phyloP scores from a whole-genome alignment of 352 stramenopile species.

The Globisporangium spinosum region DNA sequence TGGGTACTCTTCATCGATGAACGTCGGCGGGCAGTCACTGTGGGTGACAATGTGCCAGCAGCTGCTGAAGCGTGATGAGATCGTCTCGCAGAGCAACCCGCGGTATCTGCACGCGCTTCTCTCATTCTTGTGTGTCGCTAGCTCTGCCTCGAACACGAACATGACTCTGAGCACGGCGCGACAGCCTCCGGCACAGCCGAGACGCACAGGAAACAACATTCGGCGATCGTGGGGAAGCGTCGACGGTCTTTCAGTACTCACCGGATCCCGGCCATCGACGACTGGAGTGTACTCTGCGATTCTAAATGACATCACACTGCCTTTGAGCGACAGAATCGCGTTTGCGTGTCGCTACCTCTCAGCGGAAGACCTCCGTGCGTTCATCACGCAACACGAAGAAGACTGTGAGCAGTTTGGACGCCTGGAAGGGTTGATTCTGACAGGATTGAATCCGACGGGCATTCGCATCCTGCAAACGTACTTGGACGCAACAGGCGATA shows the following conservation, averaged over 20 bases:
- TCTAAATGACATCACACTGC: constrained; percentile 83
- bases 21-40: constrained; percentile 40
- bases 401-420: constrained; percentile 81
- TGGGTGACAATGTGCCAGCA: constrained; percentile 81
- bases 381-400: constrained; percentile 74
- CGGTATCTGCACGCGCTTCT: constrained; percentile 83
- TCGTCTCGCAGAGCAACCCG: constrained; percentile 51
- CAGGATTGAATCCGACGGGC: constrained; percentile 77
- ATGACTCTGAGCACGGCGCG: constrained; percentile 25
- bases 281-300: constrained; percentile 65
- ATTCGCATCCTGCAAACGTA: constrained; percentile 90
- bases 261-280: constrained; percentile 12
- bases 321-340: constrained; percentile 86
- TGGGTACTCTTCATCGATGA: constrained; percentile 65
- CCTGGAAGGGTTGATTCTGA: constrained; percentile 90
- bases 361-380: constrained; percentile 77
- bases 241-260: constrained; percentile 45
- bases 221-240: constrained; percentile 62
- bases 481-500: constrained; percentile 85
- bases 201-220: constrained; percentile 25
- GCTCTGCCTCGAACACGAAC: constrained; percentile 25
- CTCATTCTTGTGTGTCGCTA: constrained; percentile 61
- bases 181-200: constrained; percentile 27
- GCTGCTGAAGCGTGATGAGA: constrained; percentile 71
- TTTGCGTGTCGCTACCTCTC: constrained; percentile 91